Base-by-base conservation (phyloP, 2,329 filamentous ascomycete genomes). In the Harringtonia lauricola region DNA sequence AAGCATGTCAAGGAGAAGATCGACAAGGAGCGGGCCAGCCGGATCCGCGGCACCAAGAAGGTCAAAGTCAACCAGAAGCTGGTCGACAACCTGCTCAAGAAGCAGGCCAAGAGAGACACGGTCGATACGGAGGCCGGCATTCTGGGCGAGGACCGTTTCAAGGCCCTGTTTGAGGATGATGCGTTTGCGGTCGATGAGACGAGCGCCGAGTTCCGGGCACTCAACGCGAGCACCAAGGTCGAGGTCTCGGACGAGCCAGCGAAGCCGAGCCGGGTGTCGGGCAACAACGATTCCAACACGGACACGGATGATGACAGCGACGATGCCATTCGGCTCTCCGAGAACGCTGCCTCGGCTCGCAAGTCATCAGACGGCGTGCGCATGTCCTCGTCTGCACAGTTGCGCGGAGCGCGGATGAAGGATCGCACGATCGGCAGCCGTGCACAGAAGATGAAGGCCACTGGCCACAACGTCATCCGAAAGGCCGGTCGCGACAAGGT, bases 1-100 rank as follows among this genome's bases (percentile, higher is more conserved):
- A 95, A 94, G 71, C 81, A 84, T 52, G 80, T 98, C 54, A 87
- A 90, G 62, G 86, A 94, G 59, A 95, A 90, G 72, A 87, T 98
- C 50, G 87, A 95, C 58, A 95, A 95, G 66, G 89, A 96, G 64
- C 80, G 92, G n/a, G 86, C 92, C 57, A 94, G 82, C 60, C 78
- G 92, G 52, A 96, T 98, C 57, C 79, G 92, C 54, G 89, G 90
- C 51, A 87, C 81, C 64, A 95, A 95, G 70, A 95, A 95, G 72
- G 83, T 94, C 69, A 96, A 95, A 72, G 88, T 98, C 66, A 98
- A 98, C 62, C 79, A 88, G 57, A 82, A 76, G 51, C 63, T 85
- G 50, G 84, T 84, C 47, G 83, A 90, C 36, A 87, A 84, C 60
- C 75, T 76, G 52, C 79, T 77, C 67, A 75, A 77, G 58, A 74